Evolutionary conservation across 176 grass and related monocot species (phyloP).

Genomic region (Rhynchospora breviuscula): DNA sequence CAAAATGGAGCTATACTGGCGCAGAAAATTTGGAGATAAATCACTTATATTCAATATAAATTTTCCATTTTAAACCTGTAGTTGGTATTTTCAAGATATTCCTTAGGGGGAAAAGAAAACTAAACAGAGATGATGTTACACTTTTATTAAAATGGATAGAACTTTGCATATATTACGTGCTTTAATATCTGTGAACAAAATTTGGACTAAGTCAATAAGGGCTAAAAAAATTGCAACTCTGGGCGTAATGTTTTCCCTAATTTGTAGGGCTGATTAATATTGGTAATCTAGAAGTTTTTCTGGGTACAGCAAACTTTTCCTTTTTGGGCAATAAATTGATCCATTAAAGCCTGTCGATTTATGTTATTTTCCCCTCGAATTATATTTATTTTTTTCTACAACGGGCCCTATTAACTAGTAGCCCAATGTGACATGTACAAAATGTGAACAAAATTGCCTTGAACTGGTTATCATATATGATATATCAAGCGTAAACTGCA

Average conservation of each 20-base stretch:
- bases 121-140: background rate
- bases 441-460: background rate
- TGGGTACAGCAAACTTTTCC: background rate
- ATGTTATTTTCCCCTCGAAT: background rate
- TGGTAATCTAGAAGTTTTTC: background rate
- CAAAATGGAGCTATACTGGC: constrained; percentile 20
- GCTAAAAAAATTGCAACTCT: background rate
- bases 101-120: background rate
- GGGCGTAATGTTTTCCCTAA: background rate
- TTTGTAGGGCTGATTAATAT: background rate
- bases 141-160: background rate
- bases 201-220: background rate
- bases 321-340: background rate
- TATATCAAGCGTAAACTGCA: background rate
- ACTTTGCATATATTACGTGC: no score
- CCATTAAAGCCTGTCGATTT: background rate
- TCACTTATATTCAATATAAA: background rate
- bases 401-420: background rate
- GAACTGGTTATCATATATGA: background rate
- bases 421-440: background rate
- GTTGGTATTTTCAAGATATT: background rate
- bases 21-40: constrained; percentile 13
- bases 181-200: background rate
- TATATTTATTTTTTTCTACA: background rate
- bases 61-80: background rate